These are phyloP conservation scores for Linanthus parryae DNA, from an alignment of 148 eudicot species.

Conservation along the genomic window DNA sequence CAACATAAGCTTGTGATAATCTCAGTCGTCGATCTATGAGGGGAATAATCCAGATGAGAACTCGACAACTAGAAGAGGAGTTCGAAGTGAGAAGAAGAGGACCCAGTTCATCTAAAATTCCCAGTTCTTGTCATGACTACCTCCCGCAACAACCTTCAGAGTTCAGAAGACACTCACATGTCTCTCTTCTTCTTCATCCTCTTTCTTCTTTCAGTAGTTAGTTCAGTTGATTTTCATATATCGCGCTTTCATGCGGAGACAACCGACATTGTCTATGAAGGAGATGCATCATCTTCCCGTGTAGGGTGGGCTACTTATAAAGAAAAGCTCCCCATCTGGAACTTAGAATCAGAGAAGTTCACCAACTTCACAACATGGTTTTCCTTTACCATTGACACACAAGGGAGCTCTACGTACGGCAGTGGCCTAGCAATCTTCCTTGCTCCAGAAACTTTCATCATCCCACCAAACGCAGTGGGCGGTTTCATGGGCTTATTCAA, in stretches of 20 bases:
- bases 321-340: slow-evolving; percentile 27
- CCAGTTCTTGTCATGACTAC: slow-evolving; percentile 2
- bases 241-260: slow-evolving; percentile 10
- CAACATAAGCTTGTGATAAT: too few relatives aligned
- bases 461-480: slow-evolving; percentile 42
- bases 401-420: slow-evolving; percentile 15
- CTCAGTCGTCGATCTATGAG: too few relatives aligned
- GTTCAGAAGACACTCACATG: too few relatives aligned
- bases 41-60: too few relatives aligned
- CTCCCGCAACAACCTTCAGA: not conserved
- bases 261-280: slow-evolving; percentile 24
- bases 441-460: slow-evolving; percentile 34
- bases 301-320: slow-evolving; percentile 32
- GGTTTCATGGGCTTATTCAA: slow-evolving; percentile 52
- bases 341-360: slow-evolving; percentile 14
- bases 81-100: too few relatives aligned
- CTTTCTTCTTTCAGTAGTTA: slow-evolving; percentile 1
- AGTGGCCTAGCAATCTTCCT: slow-evolving; percentile 44
- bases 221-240: slow-evolving; percentile 18
- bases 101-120: too few relatives aligned
- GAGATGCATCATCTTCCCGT: slow-evolving; percentile 31
- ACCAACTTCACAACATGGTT: slow-evolving; percentile 51
- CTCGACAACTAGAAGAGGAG: too few relatives aligned
- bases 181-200: slow-evolving; percentile 2
- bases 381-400: slow-evolving; percentile 34